Percentiles rank a stretch among this genome's conserved stretches.
Conservation (phyloP, 2,329 filamentous ascomycete species). For the Colletotrichum sublineola region DNA sequence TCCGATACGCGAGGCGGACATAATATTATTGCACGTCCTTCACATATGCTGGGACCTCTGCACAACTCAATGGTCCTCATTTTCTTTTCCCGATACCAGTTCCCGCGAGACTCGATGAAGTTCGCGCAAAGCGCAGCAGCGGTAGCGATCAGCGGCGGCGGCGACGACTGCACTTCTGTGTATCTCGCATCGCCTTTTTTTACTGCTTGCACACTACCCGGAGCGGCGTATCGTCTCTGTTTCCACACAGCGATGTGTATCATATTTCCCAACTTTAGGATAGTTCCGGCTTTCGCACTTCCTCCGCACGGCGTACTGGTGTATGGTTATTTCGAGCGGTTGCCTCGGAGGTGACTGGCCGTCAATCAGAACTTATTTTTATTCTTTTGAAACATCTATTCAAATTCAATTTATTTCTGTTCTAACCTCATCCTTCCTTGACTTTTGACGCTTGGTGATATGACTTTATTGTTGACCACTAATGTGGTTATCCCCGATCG, state of each 20-base stretch:
- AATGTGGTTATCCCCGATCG: neutral
- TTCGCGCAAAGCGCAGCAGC: slow-evolving; percentile 27
- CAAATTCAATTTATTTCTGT: neutral
- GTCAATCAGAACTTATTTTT: slow-evolving; percentile 14
- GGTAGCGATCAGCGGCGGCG: slow-evolving; percentile 12
- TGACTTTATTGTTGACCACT: neutral
- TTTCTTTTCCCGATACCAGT: slow-evolving; percentile 19
- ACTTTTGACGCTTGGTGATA: neutral
- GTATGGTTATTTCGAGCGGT: slow-evolving; percentile 33
- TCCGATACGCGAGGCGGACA: slow-evolving; percentile 6
- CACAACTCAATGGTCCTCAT: slow-evolving; percentile 17
- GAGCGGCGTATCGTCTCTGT: slow-evolving; percentile 15
- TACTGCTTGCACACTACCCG: neutral
- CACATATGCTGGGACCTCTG: slow-evolving; percentile 31
- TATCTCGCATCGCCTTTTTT: slow-evolving; percentile 8
- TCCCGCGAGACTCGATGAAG: slow-evolving; percentile 22
- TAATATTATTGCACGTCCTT: slow-evolving; percentile 23
- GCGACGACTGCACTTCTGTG: slow-evolving; percentile 13
- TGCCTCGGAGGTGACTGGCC: slow-evolving; percentile 27
- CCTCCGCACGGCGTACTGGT: slow-evolving; percentile 41
- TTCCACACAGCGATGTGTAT: slow-evolving; percentile 32
- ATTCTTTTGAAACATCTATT: neutral
- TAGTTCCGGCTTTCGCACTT: slow-evolving; percentile 32
- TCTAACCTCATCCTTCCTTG: neutral
- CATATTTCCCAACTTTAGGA: slow-evolving; percentile 36